Base-by-base conservation (phyloP, 805 yeast species). In the Metschnikowia chrysomelidarum region DNA sequence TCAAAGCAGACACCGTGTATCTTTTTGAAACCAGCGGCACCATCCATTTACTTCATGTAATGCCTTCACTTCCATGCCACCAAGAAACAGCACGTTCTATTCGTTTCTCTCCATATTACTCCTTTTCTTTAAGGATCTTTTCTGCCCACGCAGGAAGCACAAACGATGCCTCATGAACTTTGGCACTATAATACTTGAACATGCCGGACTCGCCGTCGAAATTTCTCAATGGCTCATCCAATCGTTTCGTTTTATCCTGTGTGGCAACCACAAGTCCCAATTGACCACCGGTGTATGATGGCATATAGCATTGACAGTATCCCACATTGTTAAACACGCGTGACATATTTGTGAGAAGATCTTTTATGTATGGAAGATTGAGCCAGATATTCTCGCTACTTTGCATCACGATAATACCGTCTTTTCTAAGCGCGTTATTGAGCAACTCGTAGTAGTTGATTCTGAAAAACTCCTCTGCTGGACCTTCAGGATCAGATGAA, bases 401-500 rank as follows among this genome's bases (percentile, higher is more conserved):
- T 58, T 87, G 95, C 72, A 87, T 82, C 29, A 88, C 82, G 30
- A 87, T 82, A 23, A 87, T 78, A 18, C 82, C 81, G 43, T 78
- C 66, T 2, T 69, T 68, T 28, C 73, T 74, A 36, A 88, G 70
- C 4, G 93, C 84, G 39, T 73, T 71, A 43, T 66, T 52, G 38
- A 89, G 64, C 36, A 88, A 64, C 51, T 77, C 68, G 61, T 87
- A 88, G 64, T 88, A 88, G 37, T 73, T 76, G 41, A 73, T 71
- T 57, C 87, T 86, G 66, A 88, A 88, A 49, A 88, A 84, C 13
- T 84, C 84, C 51, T 81, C 94, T 1, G 97, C 97, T 5, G 97
- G 97, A 3, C 93, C 96, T 50, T 88, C 96, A 1, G 96, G 96
- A 59, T 88, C 97, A 2, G 94, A 82, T 2, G 95, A 85, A 59